These are phyloP conservation scores for Boehmeria nivea DNA, from an alignment of 306 rosid species.

Conservation along the genomic window DNA sequence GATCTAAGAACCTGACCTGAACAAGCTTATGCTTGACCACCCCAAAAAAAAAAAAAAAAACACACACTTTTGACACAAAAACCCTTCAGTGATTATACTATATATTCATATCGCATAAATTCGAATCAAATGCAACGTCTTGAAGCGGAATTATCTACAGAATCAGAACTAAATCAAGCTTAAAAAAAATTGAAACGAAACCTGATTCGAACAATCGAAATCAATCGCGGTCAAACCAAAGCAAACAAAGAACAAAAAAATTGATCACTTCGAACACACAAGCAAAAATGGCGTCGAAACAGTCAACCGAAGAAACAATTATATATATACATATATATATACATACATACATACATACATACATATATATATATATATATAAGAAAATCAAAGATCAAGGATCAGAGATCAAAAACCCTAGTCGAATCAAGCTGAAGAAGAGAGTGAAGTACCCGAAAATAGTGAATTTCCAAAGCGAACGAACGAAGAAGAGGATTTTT, in stretches of 20 bases:
- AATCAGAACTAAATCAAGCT: not conserved
- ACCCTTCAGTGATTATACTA: no score
- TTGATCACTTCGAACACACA: not conserved
- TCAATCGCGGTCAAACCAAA: not conserved
- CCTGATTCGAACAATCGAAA: not conserved
- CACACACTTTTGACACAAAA: no score
- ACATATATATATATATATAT: no score
- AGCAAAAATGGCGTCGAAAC: conserved; percentile 6
- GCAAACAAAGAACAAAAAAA: not conserved
- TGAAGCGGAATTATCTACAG: not conserved
- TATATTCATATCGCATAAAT: not conserved
- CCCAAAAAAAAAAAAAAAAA: not conserved
- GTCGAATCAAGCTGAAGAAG: conserved; percentile 2
- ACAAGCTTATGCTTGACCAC: no score
- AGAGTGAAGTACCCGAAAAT: no score
- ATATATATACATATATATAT: no score
- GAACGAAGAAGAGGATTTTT: no score
- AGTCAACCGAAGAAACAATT: conserved; percentile 13
- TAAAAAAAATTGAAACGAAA: not conserved
- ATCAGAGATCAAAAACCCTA: conserved; percentile 12
- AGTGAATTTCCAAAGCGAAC: no score
- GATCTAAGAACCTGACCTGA: not conserved
- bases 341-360: no score
- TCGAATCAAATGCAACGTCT: not conserved
- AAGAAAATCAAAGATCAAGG: not conserved